Evolutionary conservation across 495 filamentous ascomycete genomes (phyloP), one percentile per base, ranked within the genome.

Genomic region (Endocarpon pusillum): DNA sequence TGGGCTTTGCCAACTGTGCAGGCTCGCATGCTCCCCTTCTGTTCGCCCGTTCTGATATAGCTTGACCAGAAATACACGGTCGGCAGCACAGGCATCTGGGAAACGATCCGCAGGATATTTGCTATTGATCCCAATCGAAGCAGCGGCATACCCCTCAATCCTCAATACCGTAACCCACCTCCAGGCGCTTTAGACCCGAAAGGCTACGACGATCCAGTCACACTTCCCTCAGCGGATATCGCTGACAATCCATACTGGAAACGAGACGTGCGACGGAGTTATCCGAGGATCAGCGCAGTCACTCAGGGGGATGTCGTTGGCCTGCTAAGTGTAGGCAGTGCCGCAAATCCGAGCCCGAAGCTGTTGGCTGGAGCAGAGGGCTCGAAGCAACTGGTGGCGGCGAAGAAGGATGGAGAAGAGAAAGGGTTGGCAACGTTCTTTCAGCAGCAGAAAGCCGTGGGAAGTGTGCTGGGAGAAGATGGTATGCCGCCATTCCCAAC

Each of bases 51-150:
- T n/a, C n/a, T n/a, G n/a, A n/a, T n/a, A n/a, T n/a, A n/a, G n/a
- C n/a, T n/a, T n/a, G n/a, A n/a, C 12, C 44, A 97, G 89, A 96
- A 94, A 84, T 89, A 96, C 58, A 86, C 86, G n/a, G 66, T 99
- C 42, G 83, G 89, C 45, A 87, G 89, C 19, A 71, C 64, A 5
- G 91, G 91, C 22, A 62, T 94, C 54, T 94, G 86, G 81, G 84
- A 85, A 42, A 63, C 67, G 33, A 62, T 99, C 49, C 83, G 84
- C 46, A 68, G 72, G 32, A 51, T 71, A 35, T 58, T 94, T 40
- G 71, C 87, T 36, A 53, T 99, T 41, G 89, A 92, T 54, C 75
- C 91, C 7, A 74, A 81, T 45, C 84, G 91, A 40, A 94, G 85
- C 28, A 81, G 73, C 42, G 91, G 91, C 53, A 56, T 96, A 7